Conservation (phyloP, 169 alveolate genomes). For the Plasmodium gaboni region DNA sequence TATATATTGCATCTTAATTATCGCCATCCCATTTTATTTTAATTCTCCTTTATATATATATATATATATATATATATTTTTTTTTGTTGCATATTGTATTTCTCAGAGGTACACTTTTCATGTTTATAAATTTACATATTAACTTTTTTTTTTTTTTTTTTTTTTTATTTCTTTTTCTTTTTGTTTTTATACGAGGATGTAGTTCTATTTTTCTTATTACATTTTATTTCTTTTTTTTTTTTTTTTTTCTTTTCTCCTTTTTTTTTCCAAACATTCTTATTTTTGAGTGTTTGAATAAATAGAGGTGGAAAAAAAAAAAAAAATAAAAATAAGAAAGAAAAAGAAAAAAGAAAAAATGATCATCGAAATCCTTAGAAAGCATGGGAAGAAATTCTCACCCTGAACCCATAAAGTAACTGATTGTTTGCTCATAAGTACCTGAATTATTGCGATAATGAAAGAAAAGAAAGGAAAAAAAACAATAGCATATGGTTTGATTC, state of each 20-base stretch:
- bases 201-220: conserved; percentile 33
- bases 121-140: neutral
- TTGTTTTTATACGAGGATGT: conserved; percentile 48
- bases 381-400: conserved; percentile 76
- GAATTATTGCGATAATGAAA: conserved; percentile 33
- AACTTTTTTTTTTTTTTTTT: neutral
- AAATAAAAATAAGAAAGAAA: neutral
- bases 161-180: neutral
- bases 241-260: neutral
- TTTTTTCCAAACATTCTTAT: conserved; percentile 10
- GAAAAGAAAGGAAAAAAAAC: conserved; percentile 36
- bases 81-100: too few relatives aligned
- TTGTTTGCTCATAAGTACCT: conserved; percentile 54
- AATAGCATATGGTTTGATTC: conserved; percentile 68
- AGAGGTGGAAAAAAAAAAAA: too few relatives aligned
- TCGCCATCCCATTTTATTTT: too few relatives aligned
- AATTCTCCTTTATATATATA: too few relatives aligned
- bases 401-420: conserved; percentile 65
- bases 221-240: too few relatives aligned
- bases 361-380: conserved; percentile 39
- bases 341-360: conserved; percentile 64
- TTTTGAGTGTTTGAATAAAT: neutral
- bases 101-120: too few relatives aligned
- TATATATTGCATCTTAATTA: too few relatives aligned
- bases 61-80: too few relatives aligned